Evolutionary conservation across 2,329 filamentous ascomycete species (phyloP), one percentile per base, ranked within the genome.

Genomic region (Exophiala sideris): DNA sequence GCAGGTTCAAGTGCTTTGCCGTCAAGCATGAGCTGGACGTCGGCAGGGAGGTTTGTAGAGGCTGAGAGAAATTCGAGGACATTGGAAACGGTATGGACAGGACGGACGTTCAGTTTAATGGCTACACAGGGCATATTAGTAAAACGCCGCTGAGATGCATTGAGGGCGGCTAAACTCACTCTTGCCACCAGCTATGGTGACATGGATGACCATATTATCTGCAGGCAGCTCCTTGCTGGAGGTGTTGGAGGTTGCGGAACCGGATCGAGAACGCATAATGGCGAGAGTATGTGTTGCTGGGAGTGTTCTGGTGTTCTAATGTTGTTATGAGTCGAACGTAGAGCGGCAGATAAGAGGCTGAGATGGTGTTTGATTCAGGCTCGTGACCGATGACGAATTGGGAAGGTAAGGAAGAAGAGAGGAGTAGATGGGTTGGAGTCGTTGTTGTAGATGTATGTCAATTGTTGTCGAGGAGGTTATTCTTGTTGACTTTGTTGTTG

Each of bases 181-280:
- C 68, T 77, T 75, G 62, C 80, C 81, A 34, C 77, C 73, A 46
- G 82, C 70, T 65, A 77, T 78, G 71, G 82, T 83, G 68, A 84
- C 76, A 70, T 84, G 83, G 69, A 84, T 80, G 66, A 81, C 79
- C 72, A 82, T 82, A 36, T 74, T 81, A 48, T 79, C 74, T 50
- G 77, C 73, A 45, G 70, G 65, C 54, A 79, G 70, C 54, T 71
- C 70, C 69, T 73, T 73, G 64, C 46, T 70, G 61, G 50, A 56
- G 54, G 33, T 52, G 45, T 36, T 54, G 48, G 56, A 60, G 16
- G 58, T 49, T 18, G 54, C 46, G 20, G 60, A 60, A 45, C 48
- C 50, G 16, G 58, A 60, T 39, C 58, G 49, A 44, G 60, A 62
- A 48, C 57, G 60, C 58, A 60, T 60, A 42, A 53, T 55, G 44